phyloP scores from a whole-genome alignment of 2,329 filamentous ascomycete species.

The Cylindrodendrum hubeiense region DNA sequence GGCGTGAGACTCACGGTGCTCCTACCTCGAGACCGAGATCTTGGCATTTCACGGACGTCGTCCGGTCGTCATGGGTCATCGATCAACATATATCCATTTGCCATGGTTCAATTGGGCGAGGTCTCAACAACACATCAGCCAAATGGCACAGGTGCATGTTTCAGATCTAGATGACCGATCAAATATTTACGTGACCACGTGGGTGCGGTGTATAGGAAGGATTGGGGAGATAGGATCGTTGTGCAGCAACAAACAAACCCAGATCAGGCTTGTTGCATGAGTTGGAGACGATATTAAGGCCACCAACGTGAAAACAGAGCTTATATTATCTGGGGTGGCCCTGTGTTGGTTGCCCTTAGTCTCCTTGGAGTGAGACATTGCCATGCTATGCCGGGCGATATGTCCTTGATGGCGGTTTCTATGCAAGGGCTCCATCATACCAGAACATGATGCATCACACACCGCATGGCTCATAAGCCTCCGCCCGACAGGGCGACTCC shows the following conservation, averaged over 20 bases:
- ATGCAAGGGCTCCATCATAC: not conserved
- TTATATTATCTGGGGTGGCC: not conserved
- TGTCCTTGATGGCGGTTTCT: not conserved
- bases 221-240: not conserved
- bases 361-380: not conserved
- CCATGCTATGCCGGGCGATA: not conserved
- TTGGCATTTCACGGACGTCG: not conserved
- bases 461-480: not conserved
- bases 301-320: not conserved
- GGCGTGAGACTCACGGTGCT: not conserved
- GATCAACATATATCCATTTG: not conserved
- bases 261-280: constrained; percentile 16
- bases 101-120: constrained; percentile 4
- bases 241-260: not conserved
- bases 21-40: not conserved
- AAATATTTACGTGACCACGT: not conserved
- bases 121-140: not conserved
- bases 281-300: not conserved
- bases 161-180: constrained; percentile 17
- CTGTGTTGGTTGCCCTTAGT: not conserved
- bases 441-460: not conserved
- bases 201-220: constrained; percentile 1
- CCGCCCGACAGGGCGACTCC: not conserved
- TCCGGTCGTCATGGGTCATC: not conserved
- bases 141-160: constrained; percentile 12